phyloP scores from a whole-genome alignment of 2,329 filamentous ascomycete species.

The Annulohypoxylon truncatum region DNA sequence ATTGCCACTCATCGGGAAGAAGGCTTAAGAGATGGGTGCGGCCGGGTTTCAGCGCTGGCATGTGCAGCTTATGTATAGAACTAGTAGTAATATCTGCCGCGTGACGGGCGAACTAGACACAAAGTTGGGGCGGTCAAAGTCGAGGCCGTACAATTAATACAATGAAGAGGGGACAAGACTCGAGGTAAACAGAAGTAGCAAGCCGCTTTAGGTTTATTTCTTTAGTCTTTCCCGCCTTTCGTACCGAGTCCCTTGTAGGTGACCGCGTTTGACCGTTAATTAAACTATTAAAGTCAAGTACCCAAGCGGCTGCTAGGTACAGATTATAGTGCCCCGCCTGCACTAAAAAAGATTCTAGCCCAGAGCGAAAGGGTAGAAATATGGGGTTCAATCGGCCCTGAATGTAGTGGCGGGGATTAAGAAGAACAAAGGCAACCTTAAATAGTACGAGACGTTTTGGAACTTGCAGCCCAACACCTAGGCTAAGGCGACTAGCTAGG shows the following conservation, averaged over 20 bases:
- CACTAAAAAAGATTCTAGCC: conserved; percentile 32
- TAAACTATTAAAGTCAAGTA: not conserved
- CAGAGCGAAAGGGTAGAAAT: conserved; percentile 17
- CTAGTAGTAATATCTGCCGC: conserved; percentile 15
- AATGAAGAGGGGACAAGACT: conserved; percentile 14
- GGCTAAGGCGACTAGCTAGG: not conserved
- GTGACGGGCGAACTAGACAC: conserved; percentile 23
- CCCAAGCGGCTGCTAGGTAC: not conserved
- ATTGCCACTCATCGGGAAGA: conserved; percentile 29
- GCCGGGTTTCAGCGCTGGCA: not conserved
- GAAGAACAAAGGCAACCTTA: not conserved
- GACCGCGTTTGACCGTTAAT: not conserved
- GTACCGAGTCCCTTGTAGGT: not conserved
- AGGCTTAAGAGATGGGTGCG: not conserved
- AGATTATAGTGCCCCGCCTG: conserved; percentile 16
- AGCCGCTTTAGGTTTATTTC: conserved; percentile 25
- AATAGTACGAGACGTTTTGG: not conserved
- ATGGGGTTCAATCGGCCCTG: conserved; percentile 26
- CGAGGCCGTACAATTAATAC: conserved; percentile 5
- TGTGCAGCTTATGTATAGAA: not conserved
- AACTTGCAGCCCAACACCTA: not conserved
- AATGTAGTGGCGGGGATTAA: conserved; percentile 1
- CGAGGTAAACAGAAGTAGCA: conserved; percentile 23
- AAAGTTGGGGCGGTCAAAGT: conserved; percentile 24
- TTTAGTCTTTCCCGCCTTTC: not conserved